A percentile compares a stretch with the other conserved stretches of the same genome.
phyloP scores from a whole-genome alignment of 805 yeast species.

The Ogataea wickerhamii region DNA sequence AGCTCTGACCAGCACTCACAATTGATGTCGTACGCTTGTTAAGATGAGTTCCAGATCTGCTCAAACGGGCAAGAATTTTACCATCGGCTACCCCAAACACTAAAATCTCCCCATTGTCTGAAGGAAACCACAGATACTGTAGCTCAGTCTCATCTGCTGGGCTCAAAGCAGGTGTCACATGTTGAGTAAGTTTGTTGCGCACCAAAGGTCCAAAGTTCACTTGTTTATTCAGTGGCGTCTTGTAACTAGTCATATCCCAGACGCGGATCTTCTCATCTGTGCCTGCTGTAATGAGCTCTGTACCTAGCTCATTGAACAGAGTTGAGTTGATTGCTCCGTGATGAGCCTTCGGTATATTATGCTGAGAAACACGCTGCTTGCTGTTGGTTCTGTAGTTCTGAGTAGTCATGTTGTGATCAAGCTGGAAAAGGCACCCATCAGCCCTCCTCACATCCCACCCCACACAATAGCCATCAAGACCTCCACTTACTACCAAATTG shows the following conservation, averaged over 20 bases:
- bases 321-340: constrained; percentile 76
- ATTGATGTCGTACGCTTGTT: constrained; percentile 51
- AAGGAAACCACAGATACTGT: constrained; percentile 64
- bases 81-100: constrained; percentile 61
- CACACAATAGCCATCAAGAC: constrained; percentile 73
- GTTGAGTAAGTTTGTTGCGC: constrained; percentile 59
- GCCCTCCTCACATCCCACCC: constrained; percentile 84
- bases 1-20: constrained; percentile 42
- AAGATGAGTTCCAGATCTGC: constrained; percentile 34
- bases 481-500: constrained; percentile 70
- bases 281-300: constrained; percentile 61
- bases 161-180: constrained; percentile 51
- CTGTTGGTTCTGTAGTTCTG: constrained; percentile 20
- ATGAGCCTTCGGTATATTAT: constrained; percentile 55
- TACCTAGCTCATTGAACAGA: constrained; percentile 68
- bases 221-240: constrained; percentile 48
- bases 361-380: constrained; percentile 21
- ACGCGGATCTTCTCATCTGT: constrained; percentile 75
- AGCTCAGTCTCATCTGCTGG: constrained; percentile 49
- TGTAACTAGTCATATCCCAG: constrained; percentile 66
- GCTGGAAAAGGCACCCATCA: constrained; percentile 54
- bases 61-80: constrained; percentile 54
- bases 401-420: constrained; percentile 45
- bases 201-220: constrained; percentile 77
- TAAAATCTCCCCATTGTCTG: constrained; percentile 70